Base-by-base conservation (phyloP, 495 filamentous ascomycete species). In the Oidiodendron maius region DNA sequence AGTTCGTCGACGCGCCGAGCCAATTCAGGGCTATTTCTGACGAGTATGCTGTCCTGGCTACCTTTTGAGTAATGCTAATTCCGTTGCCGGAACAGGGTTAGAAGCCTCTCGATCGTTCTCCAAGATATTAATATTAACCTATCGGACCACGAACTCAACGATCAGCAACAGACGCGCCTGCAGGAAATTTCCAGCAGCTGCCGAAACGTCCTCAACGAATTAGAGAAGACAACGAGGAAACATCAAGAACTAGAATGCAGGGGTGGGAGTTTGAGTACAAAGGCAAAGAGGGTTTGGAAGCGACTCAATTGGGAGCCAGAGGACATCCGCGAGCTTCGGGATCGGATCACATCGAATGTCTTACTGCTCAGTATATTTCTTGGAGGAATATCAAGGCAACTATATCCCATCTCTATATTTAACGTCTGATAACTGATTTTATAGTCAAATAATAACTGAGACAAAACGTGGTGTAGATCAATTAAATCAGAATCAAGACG, bases 381-480 rank as follows among this genome's bases (percentile, higher is more conserved):
- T 40, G 48, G 43, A 38, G 18, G 40, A 24, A 46, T 46, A n/a
- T n/a, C n/a, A n/a, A n/a, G n/a, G n/a, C n/a, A n/a, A n/a, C n/a
- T n/a, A n/a, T n/a, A n/a, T n/a, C n/a, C n/a, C n/a, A n/a, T n/a
- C n/a, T n/a, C n/a, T n/a, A n/a, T n/a, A n/a, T n/a, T n/a, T n/a
- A n/a, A n/a, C n/a, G n/a, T n/a, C n/a, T n/a, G n/a, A n/a, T n/a
- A n/a, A n/a, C n/a, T n/a, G n/a, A n/a, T n/a, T n/a, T n/a, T n/a
- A n/a, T n/a, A n/a, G n/a, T n/a, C n/a, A n/a, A n/a, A n/a, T n/a
- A n/a, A n/a, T n/a, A n/a, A n/a, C n/a, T n/a, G n/a, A n/a, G 35
- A 34, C 43, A 23, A 21, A 28, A 28, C 35, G 35, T 12, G 68
- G 54, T 6, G 70, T 59, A 2, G 64, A 64, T 11, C 69, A 68